Percentiles rank a stretch among this genome's conserved stretches.
phyloP scores from a whole-genome alignment of 177 flowering plant species.

The Vitis hybrid region DNA sequence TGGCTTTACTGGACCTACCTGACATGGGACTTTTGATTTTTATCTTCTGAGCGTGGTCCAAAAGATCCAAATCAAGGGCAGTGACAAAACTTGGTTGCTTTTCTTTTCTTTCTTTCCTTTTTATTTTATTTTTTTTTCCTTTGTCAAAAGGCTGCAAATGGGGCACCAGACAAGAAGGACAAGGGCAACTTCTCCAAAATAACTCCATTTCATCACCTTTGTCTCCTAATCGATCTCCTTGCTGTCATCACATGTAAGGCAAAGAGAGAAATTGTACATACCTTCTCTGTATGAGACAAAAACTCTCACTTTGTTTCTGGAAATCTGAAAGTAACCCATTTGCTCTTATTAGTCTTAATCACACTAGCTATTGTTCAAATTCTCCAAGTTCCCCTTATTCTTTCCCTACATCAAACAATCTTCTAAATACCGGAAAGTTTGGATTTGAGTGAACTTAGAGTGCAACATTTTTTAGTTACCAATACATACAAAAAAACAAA shows the following conservation, averaged over 20 bases:
- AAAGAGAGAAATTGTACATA: slow-evolving; percentile 18
- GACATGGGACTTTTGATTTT: neutral
- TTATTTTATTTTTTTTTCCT: neutral
- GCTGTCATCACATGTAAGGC: slow-evolving; percentile 23
- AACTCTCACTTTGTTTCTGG: slow-evolving; percentile 11
- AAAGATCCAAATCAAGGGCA: slow-evolving; percentile 20
- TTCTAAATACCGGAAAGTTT: too few relatives aligned
- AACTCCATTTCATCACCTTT: slow-evolving; percentile 1
- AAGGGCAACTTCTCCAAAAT: slow-evolving; percentile 7
- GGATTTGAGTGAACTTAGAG: too few relatives aligned
- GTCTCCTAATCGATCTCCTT: neutral
- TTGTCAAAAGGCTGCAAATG: slow-evolving; percentile 22
- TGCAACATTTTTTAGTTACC: too few relatives aligned
- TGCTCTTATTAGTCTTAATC: neutral
- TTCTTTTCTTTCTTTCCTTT: neutral
- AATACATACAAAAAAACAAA: too few relatives aligned
- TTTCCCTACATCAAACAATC: too few relatives aligned
- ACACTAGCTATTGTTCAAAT: neutral
- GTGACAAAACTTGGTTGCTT: slow-evolving; percentile 17
- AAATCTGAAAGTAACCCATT: neutral
- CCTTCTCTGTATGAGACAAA: slow-evolving; percentile 20
- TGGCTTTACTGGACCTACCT: slow-evolving; percentile 1
- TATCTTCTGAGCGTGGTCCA: neutral
- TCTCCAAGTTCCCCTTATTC: too few relatives aligned
- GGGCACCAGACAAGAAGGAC: slow-evolving; percentile 16